phyloP scores from a whole-genome alignment of 768 basidiomycete species.

The Tephrocybe rancida region DNA sequence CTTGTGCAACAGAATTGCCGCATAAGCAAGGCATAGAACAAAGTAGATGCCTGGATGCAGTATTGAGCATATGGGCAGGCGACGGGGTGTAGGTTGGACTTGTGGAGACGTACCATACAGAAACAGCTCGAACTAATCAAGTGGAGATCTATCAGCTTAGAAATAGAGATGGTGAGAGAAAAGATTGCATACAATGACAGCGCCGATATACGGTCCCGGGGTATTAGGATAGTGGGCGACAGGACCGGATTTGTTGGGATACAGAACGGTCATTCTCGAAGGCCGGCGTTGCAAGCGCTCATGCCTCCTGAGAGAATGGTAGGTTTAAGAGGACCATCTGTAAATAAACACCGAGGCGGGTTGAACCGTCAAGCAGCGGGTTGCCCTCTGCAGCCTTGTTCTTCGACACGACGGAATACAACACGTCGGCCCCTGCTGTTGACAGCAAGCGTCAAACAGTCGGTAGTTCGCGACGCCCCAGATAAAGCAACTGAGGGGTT shows the following conservation, averaged over 20 bases:
- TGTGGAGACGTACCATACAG: conserved; percentile 15
- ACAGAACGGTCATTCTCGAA: conserved; percentile 8
- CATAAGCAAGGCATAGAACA: conserved; percentile 9
- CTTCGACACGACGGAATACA: not conserved
- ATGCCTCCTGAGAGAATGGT: not conserved
- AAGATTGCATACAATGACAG: conserved; percentile 7
- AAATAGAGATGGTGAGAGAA: not conserved
- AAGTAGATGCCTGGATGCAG: conserved; percentile 16
- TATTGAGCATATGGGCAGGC: too few species aligned
- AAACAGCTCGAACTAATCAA: conserved; percentile 18
- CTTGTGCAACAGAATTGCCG: conserved; percentile 7
- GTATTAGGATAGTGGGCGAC: conserved; percentile 6
- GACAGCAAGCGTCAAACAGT: conserved; percentile 1
- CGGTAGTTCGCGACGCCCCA: not conserved
- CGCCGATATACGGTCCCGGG: conserved; percentile 10
- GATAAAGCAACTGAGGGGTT: not conserved
- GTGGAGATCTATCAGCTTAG: not conserved
- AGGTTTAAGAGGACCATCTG: not conserved
- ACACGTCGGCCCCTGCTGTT: not conserved
- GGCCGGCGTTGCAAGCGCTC: not conserved
- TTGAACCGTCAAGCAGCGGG: conserved; percentile 1
- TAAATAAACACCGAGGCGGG: not conserved
- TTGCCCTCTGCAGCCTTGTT: conserved; percentile 7
- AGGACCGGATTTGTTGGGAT: conserved; percentile 8
- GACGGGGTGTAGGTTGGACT: not conserved